phyloP scores from a whole-genome alignment of 1,284 basidiomycete species.

The Leccinum olivaceoglutinosum region DNA sequence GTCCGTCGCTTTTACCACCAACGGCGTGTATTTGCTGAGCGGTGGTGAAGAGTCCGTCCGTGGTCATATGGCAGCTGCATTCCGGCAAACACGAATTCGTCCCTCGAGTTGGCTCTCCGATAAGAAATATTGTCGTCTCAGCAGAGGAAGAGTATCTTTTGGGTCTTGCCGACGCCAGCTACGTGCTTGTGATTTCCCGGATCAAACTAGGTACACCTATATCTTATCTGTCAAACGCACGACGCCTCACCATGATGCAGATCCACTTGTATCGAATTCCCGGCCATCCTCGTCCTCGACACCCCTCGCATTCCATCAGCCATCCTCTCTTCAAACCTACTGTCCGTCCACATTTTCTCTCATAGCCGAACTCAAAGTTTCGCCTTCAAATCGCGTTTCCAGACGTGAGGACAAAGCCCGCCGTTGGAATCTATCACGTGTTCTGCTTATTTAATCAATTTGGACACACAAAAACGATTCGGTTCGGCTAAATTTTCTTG shows the following conservation, averaged over 20 bases:
- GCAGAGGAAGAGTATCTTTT: conserved; percentile 86
- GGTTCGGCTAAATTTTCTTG: too few relatives aligned
- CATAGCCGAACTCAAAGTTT: conserved; percentile 86
- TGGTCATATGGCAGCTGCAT: conserved; percentile 94
- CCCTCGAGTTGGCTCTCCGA: conserved; percentile 87
- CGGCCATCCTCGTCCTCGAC: conserved; percentile 36
- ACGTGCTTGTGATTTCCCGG: conserved; percentile 76
- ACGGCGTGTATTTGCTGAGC: conserved; percentile 90
- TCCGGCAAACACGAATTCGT: conserved; percentile 86
- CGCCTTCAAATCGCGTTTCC: conserved; percentile 89
- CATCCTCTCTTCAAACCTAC: conserved; percentile 91
- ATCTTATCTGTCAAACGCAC: background rate
- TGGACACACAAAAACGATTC: too few relatives aligned
- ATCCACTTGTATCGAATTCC: conserved; percentile 40
- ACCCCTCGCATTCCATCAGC: conserved; percentile 72
- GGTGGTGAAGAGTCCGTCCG: conserved; percentile 92
- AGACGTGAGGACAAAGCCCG: conserved; percentile 71
- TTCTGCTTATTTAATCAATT: too few relatives aligned
- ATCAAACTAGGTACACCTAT: conserved; percentile 66
- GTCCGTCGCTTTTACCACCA: conserved; percentile 82
- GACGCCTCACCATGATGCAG: conserved; percentile 27
- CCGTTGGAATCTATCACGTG: too few relatives aligned
- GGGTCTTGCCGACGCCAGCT: conserved; percentile 79
- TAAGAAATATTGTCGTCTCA: conserved; percentile 65
- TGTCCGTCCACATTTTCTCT: conserved; percentile 70